Percentiles rank a stretch among this genome's conserved stretches.
phyloP scores from a whole-genome alignment of 2,329 filamentous ascomycete genomes.

The Cladophialophora exuberans region DNA sequence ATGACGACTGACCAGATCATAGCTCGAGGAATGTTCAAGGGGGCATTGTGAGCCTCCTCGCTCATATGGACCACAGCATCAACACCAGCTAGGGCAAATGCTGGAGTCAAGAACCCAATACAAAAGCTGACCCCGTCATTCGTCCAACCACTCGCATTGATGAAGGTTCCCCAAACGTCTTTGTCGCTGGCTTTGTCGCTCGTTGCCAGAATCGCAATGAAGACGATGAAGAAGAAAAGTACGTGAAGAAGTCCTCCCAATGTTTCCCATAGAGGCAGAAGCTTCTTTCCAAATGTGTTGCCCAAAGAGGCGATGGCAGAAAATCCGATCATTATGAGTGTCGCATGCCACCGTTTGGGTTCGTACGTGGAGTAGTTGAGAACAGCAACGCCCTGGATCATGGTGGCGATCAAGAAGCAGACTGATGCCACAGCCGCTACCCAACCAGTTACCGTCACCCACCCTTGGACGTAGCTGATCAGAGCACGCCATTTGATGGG shows the following conservation, averaged over 20 bases:
- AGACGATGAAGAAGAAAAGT: constrained; percentile 43
- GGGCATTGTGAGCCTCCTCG: constrained; percentile 56
- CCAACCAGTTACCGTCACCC: constrained; percentile 45
- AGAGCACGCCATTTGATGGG: constrained; percentile 14
- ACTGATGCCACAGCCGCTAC: constrained; percentile 40
- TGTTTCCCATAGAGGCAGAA: constrained; percentile 38
- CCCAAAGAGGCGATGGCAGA: constrained; percentile 39
- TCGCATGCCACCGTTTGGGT: constrained; percentile 45
- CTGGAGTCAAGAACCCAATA: constrained; percentile 42
- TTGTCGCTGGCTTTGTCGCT: constrained; percentile 38
- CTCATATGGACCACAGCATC: constrained; percentile 35
- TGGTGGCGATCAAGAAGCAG: constrained; percentile 39
- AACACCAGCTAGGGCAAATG: constrained; percentile 37
- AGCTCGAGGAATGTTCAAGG: constrained; percentile 51
- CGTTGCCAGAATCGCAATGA: constrained; percentile 42
- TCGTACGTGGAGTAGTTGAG: constrained; percentile 43
- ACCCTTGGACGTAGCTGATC: constrained; percentile 35
- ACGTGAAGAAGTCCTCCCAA: constrained; percentile 38
- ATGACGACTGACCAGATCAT: constrained; percentile 54
- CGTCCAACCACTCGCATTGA: constrained; percentile 51
- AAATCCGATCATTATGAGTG: constrained; percentile 44
- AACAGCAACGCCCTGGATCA: constrained; percentile 42
- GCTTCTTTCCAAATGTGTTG: constrained; percentile 35
- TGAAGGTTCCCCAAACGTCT: constrained; percentile 50
- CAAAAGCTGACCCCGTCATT: constrained; percentile 51